Evolutionary conservation across 441 rosid species (phyloP), one percentile per base, ranked within the genome.

Genomic region (Raphanus hybrid): DNA sequence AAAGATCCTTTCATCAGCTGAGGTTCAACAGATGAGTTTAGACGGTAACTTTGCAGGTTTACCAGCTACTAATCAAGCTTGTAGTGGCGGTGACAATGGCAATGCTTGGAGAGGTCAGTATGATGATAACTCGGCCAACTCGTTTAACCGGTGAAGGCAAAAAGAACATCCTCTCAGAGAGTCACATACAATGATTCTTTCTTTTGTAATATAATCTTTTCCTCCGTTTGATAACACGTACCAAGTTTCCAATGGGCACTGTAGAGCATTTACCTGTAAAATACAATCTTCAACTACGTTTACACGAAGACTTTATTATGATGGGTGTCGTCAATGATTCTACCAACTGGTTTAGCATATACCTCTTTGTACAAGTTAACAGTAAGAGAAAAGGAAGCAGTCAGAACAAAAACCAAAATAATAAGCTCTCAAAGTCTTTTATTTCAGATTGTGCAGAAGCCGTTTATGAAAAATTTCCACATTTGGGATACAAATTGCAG

Each of bases 11-110:
- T 96, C 99, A 32, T 87, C 97, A 8, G 90, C 86, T 37, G 99
- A 96, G 79, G 99, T 96, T 67, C 96, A 91, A 85, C 97, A 93
- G 79, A 89, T 96, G 96, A 96, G 99, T 85, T 84, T 93, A 75
- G 97, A 96, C 15, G 99, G 98, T 35, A 87, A 93, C 80, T 87
- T 93, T 57, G 92, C 93, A 20, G 84, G 85, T 63, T 74, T 90
- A 57, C 89, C 96, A 0, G 84, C 85, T 73, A 85, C 87, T 20
- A 91, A 92, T 78, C 96, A 86, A 84, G 92, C 93, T 16, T 92
- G 93, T 70, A 92, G 99, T 69, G 93, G 94, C 11, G 87, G 92
- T 16, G 92, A 93, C 80, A 91, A 93, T 6, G 97, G 96, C 26
- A 90, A 90, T 63, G 93, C 88, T 16, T 96, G 98, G 98, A 89